Evolutionary conservation across 306 rosid species (phyloP).

Genomic region (Cucumis cinereus): DNA sequence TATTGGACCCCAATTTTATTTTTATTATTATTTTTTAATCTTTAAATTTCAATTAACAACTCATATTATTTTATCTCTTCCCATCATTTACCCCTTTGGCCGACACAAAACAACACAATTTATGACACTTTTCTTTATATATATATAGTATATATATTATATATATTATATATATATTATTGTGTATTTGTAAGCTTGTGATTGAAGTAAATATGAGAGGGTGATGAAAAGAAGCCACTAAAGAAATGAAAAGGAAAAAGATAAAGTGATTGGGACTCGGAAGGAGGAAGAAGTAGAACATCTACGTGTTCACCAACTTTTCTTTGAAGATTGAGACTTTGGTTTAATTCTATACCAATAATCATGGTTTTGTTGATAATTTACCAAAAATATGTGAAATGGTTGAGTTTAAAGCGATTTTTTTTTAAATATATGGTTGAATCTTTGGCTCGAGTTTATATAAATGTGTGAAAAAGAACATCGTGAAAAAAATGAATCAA

Average conservation of each 20-base stretch:
- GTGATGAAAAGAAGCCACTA: neutral
- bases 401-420: neutral
- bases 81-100: neutral
- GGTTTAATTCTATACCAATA: neutral
- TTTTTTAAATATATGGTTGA: neutral
- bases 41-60: neutral
- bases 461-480: neutral
- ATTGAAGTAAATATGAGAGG: neutral
- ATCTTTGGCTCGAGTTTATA: neutral
- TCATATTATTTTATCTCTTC: neutral
- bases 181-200: neutral
- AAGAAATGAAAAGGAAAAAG: neutral
- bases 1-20: neutral
- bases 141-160: too few species aligned
- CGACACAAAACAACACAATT: neutral
- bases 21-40: too few species aligned
- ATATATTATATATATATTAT: too few species aligned
- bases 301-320: neutral
- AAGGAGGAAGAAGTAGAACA: neutral
- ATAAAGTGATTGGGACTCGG: neutral
- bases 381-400: neutral
- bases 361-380: neutral
- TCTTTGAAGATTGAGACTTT: neutral
- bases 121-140: neutral
- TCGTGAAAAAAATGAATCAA: neutral